Base-by-base conservation (phyloP, 176 grass and related monocot species). In the Carex pumila region DNA sequence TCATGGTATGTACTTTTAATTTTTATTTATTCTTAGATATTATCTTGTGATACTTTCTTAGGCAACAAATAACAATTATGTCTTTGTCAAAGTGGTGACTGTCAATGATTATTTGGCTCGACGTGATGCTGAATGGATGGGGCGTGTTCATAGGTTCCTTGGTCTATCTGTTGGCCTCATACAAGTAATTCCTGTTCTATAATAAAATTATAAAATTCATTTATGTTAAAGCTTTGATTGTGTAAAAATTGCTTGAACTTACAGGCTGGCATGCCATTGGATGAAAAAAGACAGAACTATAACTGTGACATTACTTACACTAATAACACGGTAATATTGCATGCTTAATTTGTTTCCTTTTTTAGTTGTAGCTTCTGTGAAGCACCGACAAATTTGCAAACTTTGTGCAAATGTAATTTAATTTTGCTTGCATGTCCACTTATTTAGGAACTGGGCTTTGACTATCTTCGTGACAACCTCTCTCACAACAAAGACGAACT, bases 101-200 rank as follows among this genome's bases (percentile, higher is more conserved):
- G 95, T 95, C 83, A 98, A 98, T 92, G 92, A 98, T 88, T 98
- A 98, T 89, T 90, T 98, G 91, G 95, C 95, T 49, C 86, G 89
- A 79, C 88, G 95, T 56, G 95, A 98, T 95, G 92, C 95, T 86
- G 95, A 98, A 80, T 95, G 95, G 95, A 98, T 98, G 95, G 95
- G 92, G 3, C 88, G 89, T 64, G 90, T 98, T 85, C 95, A 98
- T 93, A 88, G 88, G 17, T 95, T 98, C 85, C 91, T 98, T 69
- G 91, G 96, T 69, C 93, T 98, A 77, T 93, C 91, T 85, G 93
- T 98, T 19, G 96, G 89, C 79, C 71, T 98, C 36, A 91, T 95
- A 89, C 88, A 98, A 90, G 96, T 95, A 89, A 75, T 21, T 85
- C 73, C 41, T 77, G 34, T 91, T 54, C 47, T 86, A 84, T 71